Base-by-base conservation (phyloP, 2,329 filamentous ascomycete species). In the Onygenales sp. region DNA sequence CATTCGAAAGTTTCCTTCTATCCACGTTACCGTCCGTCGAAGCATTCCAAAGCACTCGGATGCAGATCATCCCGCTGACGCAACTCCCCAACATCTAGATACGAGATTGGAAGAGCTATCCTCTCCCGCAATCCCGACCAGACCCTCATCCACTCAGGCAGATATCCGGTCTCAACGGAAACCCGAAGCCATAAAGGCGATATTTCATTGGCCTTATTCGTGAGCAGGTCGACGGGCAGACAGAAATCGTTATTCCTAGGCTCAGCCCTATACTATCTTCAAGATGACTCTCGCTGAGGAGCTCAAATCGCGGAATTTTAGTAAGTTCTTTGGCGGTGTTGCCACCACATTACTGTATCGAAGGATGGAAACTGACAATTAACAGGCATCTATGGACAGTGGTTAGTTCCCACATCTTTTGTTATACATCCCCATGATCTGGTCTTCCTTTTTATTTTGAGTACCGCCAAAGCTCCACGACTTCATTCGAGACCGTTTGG, bases 331-430 rank as follows among this genome's bases (percentile, higher is more conserved):
- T 49, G 2, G 13, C 17, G 41, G 10, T n/a, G 33, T 55, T 55
- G 45, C 50, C 58, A 53, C 55, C 60, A 10, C 42, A 27, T 32
- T 6, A 42, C n/a, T 9, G 14, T 14, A 36, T 31, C 11, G 41
- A 44, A 47, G 51, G 48, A 53, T 47, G 38, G 13, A 14, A 43
- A 32, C 46, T 49, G 54, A 44, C 45, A n/a, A 48, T 38, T 2
- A 14, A 46, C 54, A 84, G 81, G 81, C 71, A 85, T 85, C 68
- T 85, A 84, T 67, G 82, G 80, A 62, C 82, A 84, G 82, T 85
- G 82, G 81, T 84, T 65, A 71, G 78, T 77, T 53, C 53, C 46
- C 17, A 51, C 43, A 49, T 17, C 35, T 41, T 21, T 5, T 27
- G 5, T 27, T 4, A 27, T 27, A 27, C 21, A 27, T 27, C 21